Evolutionary conservation across 352 stramenopile genomes (phyloP).

Genomic region (Globisporangium mamillatum): DNA sequence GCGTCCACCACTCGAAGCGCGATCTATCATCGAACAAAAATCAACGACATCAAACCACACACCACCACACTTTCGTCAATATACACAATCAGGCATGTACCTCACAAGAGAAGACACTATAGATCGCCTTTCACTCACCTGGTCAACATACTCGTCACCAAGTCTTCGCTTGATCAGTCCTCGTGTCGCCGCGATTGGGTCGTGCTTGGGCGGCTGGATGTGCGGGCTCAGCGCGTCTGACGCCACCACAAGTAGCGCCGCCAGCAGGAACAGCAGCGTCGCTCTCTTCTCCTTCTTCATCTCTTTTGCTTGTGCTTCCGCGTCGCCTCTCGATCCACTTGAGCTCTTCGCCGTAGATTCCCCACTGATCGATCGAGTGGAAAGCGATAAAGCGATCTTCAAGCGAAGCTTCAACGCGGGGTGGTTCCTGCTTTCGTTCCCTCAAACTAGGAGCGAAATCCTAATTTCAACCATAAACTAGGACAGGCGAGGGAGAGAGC

Average conservation of each 20-base stretch:
- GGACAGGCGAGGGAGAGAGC: background rate
- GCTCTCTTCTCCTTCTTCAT: background rate
- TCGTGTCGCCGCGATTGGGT: slow-evolving; percentile 44
- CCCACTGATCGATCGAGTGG: background rate
- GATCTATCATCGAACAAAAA: slow-evolving; percentile 27
- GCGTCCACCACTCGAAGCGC: slow-evolving; percentile 42
- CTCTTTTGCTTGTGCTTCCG: background rate
- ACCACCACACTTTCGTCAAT: no score
- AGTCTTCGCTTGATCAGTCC: slow-evolving; percentile 60
- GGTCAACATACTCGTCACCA: slow-evolving; percentile 51
- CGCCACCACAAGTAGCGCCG: slow-evolving; percentile 11
- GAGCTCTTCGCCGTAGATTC: slow-evolving; percentile 11
- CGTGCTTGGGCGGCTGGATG: slow-evolving; percentile 35
- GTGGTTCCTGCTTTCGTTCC: slow-evolving; percentile 4
- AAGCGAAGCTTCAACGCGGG: slow-evolving; percentile 13
- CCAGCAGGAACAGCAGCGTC: slow-evolving; percentile 19
- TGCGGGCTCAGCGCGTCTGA: slow-evolving; percentile 15
- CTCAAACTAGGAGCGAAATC: background rate
- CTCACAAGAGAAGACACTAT: no score
- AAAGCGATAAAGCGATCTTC: slow-evolving; percentile 17
- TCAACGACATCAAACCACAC: no score
- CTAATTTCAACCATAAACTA: slow-evolving; percentile 7
- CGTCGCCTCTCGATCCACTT: background rate
- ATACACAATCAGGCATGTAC: no score
- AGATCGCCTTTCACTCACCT: slow-evolving; percentile 21